phyloP scores from a whole-genome alignment of 208 protist genomes.

The Acanthamoeba lenticulata region DNA sequence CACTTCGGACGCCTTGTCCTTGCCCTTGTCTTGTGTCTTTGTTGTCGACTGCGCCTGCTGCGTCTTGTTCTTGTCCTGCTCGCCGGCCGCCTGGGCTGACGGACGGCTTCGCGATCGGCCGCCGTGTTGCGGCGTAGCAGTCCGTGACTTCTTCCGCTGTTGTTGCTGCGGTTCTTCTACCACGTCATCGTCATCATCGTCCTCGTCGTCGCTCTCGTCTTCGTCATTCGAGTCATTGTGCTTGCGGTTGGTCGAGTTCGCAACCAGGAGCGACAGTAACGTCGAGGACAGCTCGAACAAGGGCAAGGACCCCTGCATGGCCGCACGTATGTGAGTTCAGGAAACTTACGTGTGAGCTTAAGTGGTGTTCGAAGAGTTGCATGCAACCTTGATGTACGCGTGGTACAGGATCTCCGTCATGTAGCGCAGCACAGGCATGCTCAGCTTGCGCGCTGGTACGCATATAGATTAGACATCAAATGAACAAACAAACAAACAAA shows the following conservation, averaged over 20 bases:
- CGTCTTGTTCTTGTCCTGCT: not conserved
- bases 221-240: not conserved
- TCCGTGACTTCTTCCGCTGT: not conserved
- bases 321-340: not conserved
- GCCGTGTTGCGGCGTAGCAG: too few relatives aligned
- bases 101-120: too few relatives aligned
- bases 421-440: conserved; percentile 4
- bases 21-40: not conserved
- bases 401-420: conserved; percentile 60
- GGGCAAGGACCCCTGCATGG: not conserved
- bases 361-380: not conserved
- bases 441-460: not conserved
- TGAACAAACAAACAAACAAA: not conserved
- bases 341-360: not conserved
- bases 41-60: not conserved
- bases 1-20: not conserved
- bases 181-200: not conserved
- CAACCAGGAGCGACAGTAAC: not conserved
- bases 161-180: not conserved
- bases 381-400: not conserved
- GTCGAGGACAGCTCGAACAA: conserved; percentile 19
- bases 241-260: conserved; percentile 22
- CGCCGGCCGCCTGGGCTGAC: too few relatives aligned
- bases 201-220: not conserved
- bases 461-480: not conserved